These are phyloP conservation scores for Hypsizygus ulmarius DNA, from an alignment of 1,284 basidiomycete genomes.

Conservation along the genomic window DNA sequence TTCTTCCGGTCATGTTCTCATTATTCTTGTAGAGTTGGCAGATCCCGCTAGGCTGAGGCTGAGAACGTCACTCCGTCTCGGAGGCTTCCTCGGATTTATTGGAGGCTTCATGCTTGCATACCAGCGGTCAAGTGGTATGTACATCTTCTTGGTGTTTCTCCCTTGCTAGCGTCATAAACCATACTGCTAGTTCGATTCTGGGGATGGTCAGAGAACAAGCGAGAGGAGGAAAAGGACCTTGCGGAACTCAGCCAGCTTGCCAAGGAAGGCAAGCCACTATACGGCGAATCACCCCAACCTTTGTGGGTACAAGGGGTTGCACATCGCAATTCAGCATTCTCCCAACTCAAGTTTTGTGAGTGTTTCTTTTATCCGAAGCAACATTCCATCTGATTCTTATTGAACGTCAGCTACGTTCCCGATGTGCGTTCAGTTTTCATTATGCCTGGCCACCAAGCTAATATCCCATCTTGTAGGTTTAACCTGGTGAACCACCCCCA, in stretches of 20 bases:
- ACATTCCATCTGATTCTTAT: slow-evolving; percentile 9
- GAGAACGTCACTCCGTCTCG: slow-evolving; percentile 38
- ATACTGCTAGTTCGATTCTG: slow-evolving; percentile 81
- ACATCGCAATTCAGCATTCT: slow-evolving; percentile 89
- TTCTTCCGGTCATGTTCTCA: slow-evolving; percentile 22
- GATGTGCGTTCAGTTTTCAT: slow-evolving; percentile 44
- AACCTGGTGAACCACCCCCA: slow-evolving; percentile 89
- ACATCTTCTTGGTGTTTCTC: slow-evolving; percentile 9
- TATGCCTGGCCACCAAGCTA: slow-evolving; percentile 12
- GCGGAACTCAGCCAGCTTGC: slow-evolving; percentile 74
- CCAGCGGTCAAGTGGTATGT: slow-evolving; percentile 83
- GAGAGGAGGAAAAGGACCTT: slow-evolving; percentile 75
- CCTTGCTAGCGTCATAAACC: slow-evolving; percentile 8
- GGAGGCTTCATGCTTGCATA: slow-evolving; percentile 95
- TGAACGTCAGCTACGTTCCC: slow-evolving; percentile 59
- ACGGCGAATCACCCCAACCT: slow-evolving; percentile 81
- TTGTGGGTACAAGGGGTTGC: slow-evolving; percentile 89
- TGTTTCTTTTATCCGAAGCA: slow-evolving; percentile 21
- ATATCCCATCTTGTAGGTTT: slow-evolving; percentile 56
- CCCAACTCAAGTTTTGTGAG: slow-evolving; percentile 89
- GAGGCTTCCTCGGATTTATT: slow-evolving; percentile 63
- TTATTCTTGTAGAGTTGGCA: slow-evolving; percentile 36
- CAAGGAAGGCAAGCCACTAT: slow-evolving; percentile 75
- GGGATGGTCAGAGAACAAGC: slow-evolving; percentile 93
- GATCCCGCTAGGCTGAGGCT: slow-evolving; percentile 41